A percentile compares a stretch with the other conserved stretches of the same genome.
phyloP scores from a whole-genome alignment of 129 eudicot species.

The Centrapalus pauciflorus region DNA sequence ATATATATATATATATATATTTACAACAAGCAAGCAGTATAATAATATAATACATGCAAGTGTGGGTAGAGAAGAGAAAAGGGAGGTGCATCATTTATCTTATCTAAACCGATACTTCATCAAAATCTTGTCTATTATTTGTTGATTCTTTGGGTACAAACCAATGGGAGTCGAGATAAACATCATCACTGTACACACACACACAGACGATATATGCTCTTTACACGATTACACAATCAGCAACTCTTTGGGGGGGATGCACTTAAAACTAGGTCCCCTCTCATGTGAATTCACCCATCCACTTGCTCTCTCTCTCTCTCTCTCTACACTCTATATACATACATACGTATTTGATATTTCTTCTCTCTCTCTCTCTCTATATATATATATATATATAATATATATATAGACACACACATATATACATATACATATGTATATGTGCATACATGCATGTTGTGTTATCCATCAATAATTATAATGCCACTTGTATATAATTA shows the following conservation, averaged over 20 bases:
- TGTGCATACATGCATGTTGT: slow-evolving; percentile 8
- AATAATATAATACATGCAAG: no score
- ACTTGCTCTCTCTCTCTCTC: slow-evolving; percentile 17
- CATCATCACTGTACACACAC: slow-evolving; percentile 21
- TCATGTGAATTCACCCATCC: slow-evolving; percentile 36
- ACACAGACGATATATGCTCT: not conserved
- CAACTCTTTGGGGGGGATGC: slow-evolving; percentile 28
- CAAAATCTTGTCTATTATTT: slow-evolving; percentile 23
- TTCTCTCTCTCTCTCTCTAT: no score
- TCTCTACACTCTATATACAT: not conserved
- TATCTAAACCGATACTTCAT: slow-evolving; percentile 14
- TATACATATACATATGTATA: not conserved
- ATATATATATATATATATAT: no score
- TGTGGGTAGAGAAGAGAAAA: no score
- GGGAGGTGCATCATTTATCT: no score
- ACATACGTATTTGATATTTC: no score
- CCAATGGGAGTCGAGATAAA: slow-evolving; percentile 25
- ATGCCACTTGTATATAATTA: slow-evolving; percentile 27
- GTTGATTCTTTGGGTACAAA: slow-evolving; percentile 27
- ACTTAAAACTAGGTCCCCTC: slow-evolving; percentile 36
- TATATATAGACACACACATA: not conserved
- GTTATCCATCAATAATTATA: slow-evolving; percentile 28
- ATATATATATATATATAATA: not conserved
- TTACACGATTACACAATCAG: no score
- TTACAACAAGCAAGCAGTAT: not conserved